A percentile compares a stretch with the other conserved stretches of the same genome.
Evolutionary conservation across 768 basidiomycete genomes (phyloP).

Genomic region (Trametopsis cervina): DNA sequence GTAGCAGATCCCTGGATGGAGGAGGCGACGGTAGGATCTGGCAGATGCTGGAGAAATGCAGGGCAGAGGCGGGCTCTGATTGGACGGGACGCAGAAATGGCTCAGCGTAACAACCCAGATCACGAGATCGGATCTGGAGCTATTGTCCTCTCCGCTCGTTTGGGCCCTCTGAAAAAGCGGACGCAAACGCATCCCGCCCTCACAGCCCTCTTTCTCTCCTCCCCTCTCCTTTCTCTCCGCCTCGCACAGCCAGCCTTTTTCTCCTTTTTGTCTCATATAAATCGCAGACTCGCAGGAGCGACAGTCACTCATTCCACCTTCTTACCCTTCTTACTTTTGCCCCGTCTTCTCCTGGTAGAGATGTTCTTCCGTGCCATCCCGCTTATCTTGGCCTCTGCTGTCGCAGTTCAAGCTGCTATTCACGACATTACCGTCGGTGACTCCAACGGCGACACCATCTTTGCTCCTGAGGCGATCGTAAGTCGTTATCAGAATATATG

Average conservation of each 20-base stretch:
- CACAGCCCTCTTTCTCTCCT: conserved; percentile 1
- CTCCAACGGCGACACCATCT: conserved; percentile 33
- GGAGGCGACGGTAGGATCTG: too few species aligned
- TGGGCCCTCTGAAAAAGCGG: not conserved
- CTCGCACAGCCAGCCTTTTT: too few species aligned
- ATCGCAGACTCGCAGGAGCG: conserved; percentile 16
- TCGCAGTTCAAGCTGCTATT: conserved; percentile 42
- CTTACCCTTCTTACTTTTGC: conserved; percentile 19
- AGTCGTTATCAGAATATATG: conserved; percentile 17
- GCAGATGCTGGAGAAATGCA: too few species aligned
- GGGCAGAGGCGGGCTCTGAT: too few species aligned
- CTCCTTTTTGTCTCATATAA: conserved; percentile 14
- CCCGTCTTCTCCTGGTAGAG: conserved; percentile 25
- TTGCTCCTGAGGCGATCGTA: conserved; percentile 49
- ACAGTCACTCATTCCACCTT: conserved; percentile 19
- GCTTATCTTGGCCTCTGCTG: conserved; percentile 30
- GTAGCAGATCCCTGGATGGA: too few species aligned
- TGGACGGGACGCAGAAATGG: too few species aligned
- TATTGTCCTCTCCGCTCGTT: too few species aligned
- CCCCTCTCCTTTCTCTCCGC: conserved; percentile 4
- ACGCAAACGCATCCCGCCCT: not conserved
- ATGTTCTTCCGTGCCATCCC: conserved; percentile 38
- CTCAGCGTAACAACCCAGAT: too few species aligned
- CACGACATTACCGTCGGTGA: conserved; percentile 51
- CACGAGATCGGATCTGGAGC: too few species aligned